Evolutionary conservation across 1,284 basidiomycete species (phyloP), one percentile per base, ranked within the genome.

Genomic region (Volvariella volvacea): DNA sequence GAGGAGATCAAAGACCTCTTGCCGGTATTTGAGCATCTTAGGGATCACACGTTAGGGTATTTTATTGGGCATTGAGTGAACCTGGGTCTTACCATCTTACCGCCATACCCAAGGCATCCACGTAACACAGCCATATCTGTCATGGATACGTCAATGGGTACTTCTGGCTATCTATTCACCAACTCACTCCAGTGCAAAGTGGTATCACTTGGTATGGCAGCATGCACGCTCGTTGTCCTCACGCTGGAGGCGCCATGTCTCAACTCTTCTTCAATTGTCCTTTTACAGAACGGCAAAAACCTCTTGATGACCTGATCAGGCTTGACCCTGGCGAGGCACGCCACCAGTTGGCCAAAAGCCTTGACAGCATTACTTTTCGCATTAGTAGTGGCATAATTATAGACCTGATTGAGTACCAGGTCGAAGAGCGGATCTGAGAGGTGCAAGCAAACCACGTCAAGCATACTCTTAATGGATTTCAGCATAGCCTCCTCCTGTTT

Each of bases 171-270:
- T 37, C n/a, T 28, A 33, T 31, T 22, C 9, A 40, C 50, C 47
- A 41, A 66, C 88, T 61, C 56, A 89, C 88, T 93, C 92, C 94
- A 98, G 62, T 97, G 93, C 43, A 99, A 69, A 1, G 91, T 87
- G 1, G 92, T 93, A 57, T 99, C 95, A 4, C 89, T 89, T 3
- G 91, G 81, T 1, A 90, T 74, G 0, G 91, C 87, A 15, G 80
- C 76, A 50, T 86, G 80, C 4, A 81, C 82, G 0, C 92, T 93
- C 1, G 93, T 98, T 6, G 92, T 97, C 22, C 92, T 74, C 28
- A 85, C 74, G 47, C 88, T 90, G n/a, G 92, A 94, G 0, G 96
- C 94, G 1, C 96, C 96, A 50, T 92, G 81, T 51, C 81, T 87
- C 39, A 99, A 66, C 61, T 99, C 95, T 41, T 83, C 77, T 48